These are phyloP conservation scores for Domatiomyces globalis DNA, from an alignment of 2,329 filamentous ascomycete genomes.

Conservation along the genomic window DNA sequence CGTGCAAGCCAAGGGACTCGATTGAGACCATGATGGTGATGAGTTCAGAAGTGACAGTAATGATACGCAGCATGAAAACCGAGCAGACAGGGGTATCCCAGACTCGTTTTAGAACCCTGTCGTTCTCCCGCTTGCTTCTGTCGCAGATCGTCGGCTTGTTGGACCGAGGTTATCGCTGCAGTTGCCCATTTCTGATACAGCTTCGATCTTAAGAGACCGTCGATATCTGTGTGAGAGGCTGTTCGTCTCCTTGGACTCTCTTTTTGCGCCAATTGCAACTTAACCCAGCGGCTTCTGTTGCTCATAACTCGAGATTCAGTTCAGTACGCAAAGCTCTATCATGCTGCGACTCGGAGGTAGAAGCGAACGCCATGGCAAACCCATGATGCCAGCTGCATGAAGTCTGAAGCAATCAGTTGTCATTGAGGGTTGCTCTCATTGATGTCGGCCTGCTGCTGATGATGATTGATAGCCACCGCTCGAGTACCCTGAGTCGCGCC, in stretches of 20 bases:
- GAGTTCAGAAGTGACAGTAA: not conserved
- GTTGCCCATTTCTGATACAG: no score
- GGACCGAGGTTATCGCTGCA: not conserved
- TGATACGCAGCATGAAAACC: not conserved
- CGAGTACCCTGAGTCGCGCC: constrained; percentile 24
- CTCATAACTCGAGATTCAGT: not conserved
- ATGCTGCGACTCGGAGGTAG: no score
- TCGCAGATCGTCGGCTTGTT: not conserved
- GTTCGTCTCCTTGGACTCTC: no score
- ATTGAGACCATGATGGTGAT: not conserved
- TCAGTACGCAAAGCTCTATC: not conserved
- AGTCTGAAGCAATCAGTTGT: not conserved
- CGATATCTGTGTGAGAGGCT: no score
- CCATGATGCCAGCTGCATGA: no score
- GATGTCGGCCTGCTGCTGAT: not conserved
- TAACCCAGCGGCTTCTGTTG: no score
- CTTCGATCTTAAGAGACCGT: not conserved
- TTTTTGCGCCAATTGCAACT: no score
- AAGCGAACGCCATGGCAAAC: no score
- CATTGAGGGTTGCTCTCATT: not conserved
- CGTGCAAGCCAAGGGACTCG: no score
- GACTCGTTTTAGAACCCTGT: not conserved
- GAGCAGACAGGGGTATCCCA: not conserved
- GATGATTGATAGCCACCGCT: constrained; percentile 15
- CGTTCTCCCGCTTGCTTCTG: not conserved